Percentiles rank a stretch among this genome's conserved stretches.
Conservation (phyloP, 441 rosid species). For the Macaranga tanarius region DNA sequence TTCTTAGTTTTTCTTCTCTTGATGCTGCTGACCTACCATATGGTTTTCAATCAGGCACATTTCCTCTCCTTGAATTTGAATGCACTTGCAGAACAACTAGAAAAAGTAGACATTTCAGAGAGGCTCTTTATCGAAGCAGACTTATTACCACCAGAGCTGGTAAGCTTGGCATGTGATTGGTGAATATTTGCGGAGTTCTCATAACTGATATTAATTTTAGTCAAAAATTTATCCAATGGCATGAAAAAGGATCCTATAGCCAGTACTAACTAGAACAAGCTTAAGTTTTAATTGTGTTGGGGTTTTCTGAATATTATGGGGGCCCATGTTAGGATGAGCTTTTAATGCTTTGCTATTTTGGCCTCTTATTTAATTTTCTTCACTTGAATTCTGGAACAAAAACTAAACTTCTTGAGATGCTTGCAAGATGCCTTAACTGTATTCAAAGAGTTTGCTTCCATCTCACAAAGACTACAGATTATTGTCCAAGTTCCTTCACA, state of each 20-base stretch:
- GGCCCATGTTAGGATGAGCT: background rate
- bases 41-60: constrained; percentile 41
- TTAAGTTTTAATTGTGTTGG: background rate
- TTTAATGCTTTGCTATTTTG: background rate
- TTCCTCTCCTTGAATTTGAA: constrained; percentile 65
- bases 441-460: background rate
- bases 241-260: background rate
- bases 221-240: background rate
- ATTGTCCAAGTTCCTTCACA: no score
- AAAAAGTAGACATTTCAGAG: constrained; percentile 56
- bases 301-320: background rate
- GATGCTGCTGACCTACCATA: background rate
- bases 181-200: background rate
- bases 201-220: background rate
- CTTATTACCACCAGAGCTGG: constrained; percentile 61
- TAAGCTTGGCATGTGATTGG: constrained; percentile 28
- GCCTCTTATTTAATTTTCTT: background rate
- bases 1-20: background rate
- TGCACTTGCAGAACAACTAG: constrained; percentile 59
- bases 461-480: background rate
- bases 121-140: constrained; percentile 76
- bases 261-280: background rate
- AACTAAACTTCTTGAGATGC: background rate
- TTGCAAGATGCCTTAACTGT: background rate
- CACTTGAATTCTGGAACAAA: background rate